Percentiles rank a stretch among this genome's conserved stretches.
phyloP scores from a whole-genome alignment of 2,329 filamentous ascomycete species.

The Claviceps fusiformis region DNA sequence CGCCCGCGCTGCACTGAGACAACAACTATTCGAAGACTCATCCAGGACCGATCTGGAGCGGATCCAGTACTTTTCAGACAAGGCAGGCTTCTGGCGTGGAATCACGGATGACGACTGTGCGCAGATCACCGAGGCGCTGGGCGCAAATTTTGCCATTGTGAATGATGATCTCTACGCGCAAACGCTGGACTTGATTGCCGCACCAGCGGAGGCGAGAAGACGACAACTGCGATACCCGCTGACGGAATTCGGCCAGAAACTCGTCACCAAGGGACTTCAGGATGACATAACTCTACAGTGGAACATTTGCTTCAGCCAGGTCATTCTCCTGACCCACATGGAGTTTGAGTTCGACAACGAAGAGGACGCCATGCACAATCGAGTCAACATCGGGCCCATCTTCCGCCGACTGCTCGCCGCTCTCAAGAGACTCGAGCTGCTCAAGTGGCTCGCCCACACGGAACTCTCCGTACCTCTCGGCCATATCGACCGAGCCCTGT shows the following conservation, averaged over 20 bases:
- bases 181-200: constrained; percentile 32
- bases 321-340: constrained; percentile 76
- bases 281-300: constrained; percentile 63
- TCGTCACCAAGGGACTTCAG: constrained; percentile 63
- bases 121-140: constrained; percentile 54
- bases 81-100: constrained; percentile 62
- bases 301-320: constrained; percentile 64
- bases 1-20: constrained; percentile 52
- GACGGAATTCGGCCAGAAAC: constrained; percentile 62
- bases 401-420: constrained; percentile 57
- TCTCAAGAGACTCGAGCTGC: constrained; percentile 60
- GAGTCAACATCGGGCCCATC: constrained; percentile 53
- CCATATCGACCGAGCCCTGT: constrained; percentile 21
- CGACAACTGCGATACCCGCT: constrained; percentile 38
- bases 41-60: constrained; percentile 57
- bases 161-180: constrained; percentile 40
- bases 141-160: constrained; percentile 48
- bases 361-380: constrained; percentile 47
- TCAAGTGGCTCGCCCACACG: constrained; percentile 53
- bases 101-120: constrained; percentile 72
- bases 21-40: constrained; percentile 62
- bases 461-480: constrained; percentile 38
- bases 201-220: constrained; percentile 30
- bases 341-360: constrained; percentile 67
- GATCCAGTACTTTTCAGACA: constrained; percentile 66